Evolutionary conservation across 441 rosid genomes (phyloP).

Genomic region (Rhodomyrtus psidioides): DNA sequence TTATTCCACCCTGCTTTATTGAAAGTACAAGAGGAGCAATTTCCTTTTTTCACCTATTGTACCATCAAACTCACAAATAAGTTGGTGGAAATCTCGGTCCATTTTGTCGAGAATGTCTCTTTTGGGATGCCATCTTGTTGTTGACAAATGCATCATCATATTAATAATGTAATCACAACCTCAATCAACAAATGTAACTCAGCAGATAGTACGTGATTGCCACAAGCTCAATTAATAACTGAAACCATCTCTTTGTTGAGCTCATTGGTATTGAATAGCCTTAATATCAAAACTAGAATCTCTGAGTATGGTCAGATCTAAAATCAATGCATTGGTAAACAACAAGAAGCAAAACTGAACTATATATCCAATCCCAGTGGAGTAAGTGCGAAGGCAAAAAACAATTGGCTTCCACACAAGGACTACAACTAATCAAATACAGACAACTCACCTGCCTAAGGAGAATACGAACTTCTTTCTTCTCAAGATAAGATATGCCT

Average conservation of each 20-base stretch:
- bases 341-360: neutral
- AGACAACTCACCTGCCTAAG: conserved; percentile 67
- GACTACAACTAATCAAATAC: neutral
- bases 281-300: neutral
- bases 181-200: no score
- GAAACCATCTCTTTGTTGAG: neutral
- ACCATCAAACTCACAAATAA: no score
- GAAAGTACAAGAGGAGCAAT: no score
- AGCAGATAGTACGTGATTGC: no score
- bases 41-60: no score
- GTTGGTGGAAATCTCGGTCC: no score
- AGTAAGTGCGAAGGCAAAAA: neutral
- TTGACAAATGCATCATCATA: no score
- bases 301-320: neutral
- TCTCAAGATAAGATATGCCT: conserved; percentile 87
- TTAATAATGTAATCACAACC: no score
- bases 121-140: no score
- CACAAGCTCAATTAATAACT: no score
- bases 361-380: neutral
- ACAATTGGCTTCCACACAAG: neutral
- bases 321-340: neutral
- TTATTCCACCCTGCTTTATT: no score
- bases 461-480: conserved; percentile 88
- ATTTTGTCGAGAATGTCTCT: no score
- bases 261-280: neutral